Evolutionary conservation across 129 eudicot genomes (phyloP).

Genomic region (Flaveria bidentis): DNA sequence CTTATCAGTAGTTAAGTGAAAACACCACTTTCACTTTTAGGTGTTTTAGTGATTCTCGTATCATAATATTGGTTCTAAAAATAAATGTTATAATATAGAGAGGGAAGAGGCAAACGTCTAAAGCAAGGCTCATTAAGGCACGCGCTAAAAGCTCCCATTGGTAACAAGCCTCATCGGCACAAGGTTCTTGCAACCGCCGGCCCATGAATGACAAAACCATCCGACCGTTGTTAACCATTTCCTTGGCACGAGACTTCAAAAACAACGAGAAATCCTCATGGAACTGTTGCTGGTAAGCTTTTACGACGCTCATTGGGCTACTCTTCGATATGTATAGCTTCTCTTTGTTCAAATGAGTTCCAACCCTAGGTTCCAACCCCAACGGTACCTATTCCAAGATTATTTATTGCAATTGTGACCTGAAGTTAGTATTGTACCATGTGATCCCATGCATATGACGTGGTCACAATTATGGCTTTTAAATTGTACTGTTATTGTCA

Average conservation of each 20-base stretch:
- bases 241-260: conserved; percentile 54
- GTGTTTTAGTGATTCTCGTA: no score
- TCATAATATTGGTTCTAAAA: no score
- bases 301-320: conserved; percentile 39
- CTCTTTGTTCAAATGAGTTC: conserved; percentile 47
- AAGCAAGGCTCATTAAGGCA: conserved; percentile 50
- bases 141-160: conserved; percentile 57
- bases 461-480: not conserved
- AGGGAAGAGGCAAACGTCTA: conserved; percentile 35
- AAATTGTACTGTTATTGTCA: no score
- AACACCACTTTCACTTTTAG: no score
- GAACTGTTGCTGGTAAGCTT: conserved; percentile 55
- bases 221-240: conserved; percentile 46
- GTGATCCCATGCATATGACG: not conserved
- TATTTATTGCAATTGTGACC: not conserved
- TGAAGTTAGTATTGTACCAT: not conserved
- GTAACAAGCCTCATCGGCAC: conserved; percentile 37
- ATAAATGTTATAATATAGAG: no score
- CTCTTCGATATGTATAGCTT: conserved; percentile 44
- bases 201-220: conserved; percentile 65
- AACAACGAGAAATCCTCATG: conserved; percentile 49
- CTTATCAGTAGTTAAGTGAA: not conserved
- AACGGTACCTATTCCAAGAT: conserved; percentile 48
- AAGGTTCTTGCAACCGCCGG: conserved; percentile 37
- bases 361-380: conserved; percentile 28